A percentile compares a stretch with the other conserved stretches of the same genome.
Evolutionary conservation across 2,329 filamentous ascomycete genomes (phyloP).

Genomic region (Xylariaceae sp.): DNA sequence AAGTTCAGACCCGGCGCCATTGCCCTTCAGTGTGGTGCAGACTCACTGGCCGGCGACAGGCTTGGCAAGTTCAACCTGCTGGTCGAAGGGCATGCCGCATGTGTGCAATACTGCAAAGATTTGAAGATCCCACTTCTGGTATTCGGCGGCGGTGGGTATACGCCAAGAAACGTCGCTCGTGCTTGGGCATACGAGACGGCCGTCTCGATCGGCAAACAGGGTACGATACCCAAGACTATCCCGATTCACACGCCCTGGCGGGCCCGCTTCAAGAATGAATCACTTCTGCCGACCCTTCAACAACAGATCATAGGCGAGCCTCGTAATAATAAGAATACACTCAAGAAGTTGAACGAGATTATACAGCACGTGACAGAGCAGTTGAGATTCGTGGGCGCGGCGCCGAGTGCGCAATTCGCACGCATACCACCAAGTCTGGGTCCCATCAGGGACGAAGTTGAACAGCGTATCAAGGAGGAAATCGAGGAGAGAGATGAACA

Average conservation of each 20-base stretch:
- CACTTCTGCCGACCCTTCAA: conserved; percentile 82
- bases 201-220: conserved; percentile 73
- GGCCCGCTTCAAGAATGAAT: conserved; percentile 82
- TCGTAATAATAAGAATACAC: conserved; percentile 72
- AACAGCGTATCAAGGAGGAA: conserved; percentile 63
- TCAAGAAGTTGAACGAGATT: conserved; percentile 71
- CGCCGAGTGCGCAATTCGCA: conserved; percentile 82
- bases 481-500: conserved; percentile 55
- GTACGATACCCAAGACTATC: conserved; percentile 67
- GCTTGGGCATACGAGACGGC: conserved; percentile 97
- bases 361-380: conserved; percentile 79
- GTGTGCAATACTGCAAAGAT: conserved; percentile 82
- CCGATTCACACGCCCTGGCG: conserved; percentile 80
- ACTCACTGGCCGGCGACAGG: conserved; percentile 88
- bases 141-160: conserved; percentile 93
- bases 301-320: conserved; percentile 65
- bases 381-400: conserved; percentile 75
- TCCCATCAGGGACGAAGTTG: conserved; percentile 64
- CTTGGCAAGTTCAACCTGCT: conserved; percentile 96
- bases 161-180: conserved; percentile 89
- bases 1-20: conserved; percentile 88
- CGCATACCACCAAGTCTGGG: conserved; percentile 74
- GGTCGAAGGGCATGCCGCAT: conserved; percentile 88
- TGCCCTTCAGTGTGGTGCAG: conserved; percentile 91
- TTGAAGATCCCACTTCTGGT: conserved; percentile 79